phyloP scores from a whole-genome alignment of 1,284 basidiomycete species.

The Boletus sp. region DNA sequence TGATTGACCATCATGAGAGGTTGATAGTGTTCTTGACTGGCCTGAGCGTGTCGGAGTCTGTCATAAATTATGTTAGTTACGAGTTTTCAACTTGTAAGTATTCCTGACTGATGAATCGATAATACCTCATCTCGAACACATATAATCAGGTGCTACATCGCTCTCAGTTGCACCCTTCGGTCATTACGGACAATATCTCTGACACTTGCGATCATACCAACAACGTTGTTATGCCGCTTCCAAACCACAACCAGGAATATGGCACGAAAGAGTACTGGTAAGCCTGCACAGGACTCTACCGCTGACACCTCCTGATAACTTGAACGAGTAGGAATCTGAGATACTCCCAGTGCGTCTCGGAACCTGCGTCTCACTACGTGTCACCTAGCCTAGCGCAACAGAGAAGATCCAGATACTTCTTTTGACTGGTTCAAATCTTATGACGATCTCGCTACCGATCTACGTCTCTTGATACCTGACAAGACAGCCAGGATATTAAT shows the following conservation, averaged over 20 bases:
- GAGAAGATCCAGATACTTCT: constrained; percentile 63
- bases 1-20: constrained; percentile 68
- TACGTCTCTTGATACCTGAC: constrained; percentile 66
- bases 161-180: no score
- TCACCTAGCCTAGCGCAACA: constrained; percentile 30
- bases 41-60: constrained; percentile 68
- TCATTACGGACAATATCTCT: no score
- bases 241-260: constrained; percentile 33
- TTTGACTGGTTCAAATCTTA: constrained; percentile 92
- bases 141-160: no score
- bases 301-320: neutral
- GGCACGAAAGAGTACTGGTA: constrained; percentile 36
- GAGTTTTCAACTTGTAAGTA: no score
- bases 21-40: constrained; percentile 72
- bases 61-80: no score
- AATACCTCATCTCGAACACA: no score
- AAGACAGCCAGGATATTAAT: constrained; percentile 76
- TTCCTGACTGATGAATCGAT: no score
- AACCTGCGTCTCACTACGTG: neutral
- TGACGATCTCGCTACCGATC: constrained; percentile 60
- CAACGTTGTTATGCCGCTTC: constrained; percentile 20
- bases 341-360: constrained; percentile 30
- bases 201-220: neutral
- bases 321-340: constrained; percentile 31
- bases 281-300: constrained; percentile 7